Conservation (phyloP, 352 stramenopile species). For the Lagenidium giganteum region DNA sequence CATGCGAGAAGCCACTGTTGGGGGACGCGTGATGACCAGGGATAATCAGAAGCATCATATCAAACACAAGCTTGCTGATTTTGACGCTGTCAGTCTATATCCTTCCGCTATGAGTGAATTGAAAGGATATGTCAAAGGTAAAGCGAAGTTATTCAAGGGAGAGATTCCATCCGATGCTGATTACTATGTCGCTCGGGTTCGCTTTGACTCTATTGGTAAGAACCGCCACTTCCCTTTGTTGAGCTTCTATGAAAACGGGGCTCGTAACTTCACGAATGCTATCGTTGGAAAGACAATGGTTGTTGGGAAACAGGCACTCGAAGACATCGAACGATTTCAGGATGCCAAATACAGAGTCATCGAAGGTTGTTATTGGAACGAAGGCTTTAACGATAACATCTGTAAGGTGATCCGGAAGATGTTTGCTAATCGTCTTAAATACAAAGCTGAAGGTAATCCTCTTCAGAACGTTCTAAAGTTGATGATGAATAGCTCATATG, state of each 20-base stretch:
- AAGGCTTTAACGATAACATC: slow-evolving; percentile 13
- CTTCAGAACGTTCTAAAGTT: slow-evolving; percentile 9
- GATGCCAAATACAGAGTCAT: slow-evolving; percentile 4
- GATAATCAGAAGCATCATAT: slow-evolving; percentile 13
- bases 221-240: slow-evolving; percentile 7
- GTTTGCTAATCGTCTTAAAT: slow-evolving; percentile 7
- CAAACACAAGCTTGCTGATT: slow-evolving; percentile 7
- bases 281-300: slow-evolving; percentile 2
- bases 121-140: slow-evolving; percentile 4
- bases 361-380: slow-evolving; percentile 12
- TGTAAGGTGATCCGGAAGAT: slow-evolving; percentile 4
- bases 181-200: slow-evolving; percentile 6
- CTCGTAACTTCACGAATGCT: slow-evolving; percentile 12
- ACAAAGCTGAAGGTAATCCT: slow-evolving; percentile 9
- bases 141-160: slow-evolving; percentile 5
- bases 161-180: slow-evolving; percentile 6
- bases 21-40: slow-evolving; percentile 11
- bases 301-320: slow-evolving; percentile 8
- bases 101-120: slow-evolving; percentile 3
- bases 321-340: slow-evolving; percentile 12
- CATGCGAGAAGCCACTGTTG: slow-evolving; percentile 9
- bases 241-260: slow-evolving; percentile 1
- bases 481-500: slow-evolving; percentile 11
- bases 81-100: slow-evolving; percentile 9
- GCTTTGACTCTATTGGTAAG: slow-evolving; percentile 6